A percentile compares a stretch with the other conserved stretches of the same genome.
These are phyloP conservation scores for Knufia petricola DNA, from an alignment of 2,329 filamentous ascomycete species.

Conservation along the genomic window DNA sequence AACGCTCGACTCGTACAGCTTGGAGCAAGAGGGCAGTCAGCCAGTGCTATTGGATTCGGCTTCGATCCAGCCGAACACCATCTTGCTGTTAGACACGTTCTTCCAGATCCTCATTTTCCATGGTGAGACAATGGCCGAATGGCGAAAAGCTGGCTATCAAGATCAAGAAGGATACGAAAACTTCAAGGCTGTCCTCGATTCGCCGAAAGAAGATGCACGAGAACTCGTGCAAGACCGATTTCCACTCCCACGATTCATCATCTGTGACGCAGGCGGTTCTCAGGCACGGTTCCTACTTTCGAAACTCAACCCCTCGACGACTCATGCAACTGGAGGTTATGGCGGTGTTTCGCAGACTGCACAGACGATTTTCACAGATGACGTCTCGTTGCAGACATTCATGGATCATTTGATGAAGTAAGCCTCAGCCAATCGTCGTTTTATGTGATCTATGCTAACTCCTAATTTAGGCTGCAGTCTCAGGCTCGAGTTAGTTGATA, in stretches of 20 bases:
- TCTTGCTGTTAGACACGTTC: slow-evolving; percentile 92
- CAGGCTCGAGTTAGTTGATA: slow-evolving; percentile 35
- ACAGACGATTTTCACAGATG: slow-evolving; percentile 98
- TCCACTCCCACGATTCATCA: slow-evolving; percentile 95
- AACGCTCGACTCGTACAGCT: slow-evolving; percentile 91
- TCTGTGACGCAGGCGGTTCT: slow-evolving; percentile 95
- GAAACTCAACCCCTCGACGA: slow-evolving; percentile 95
- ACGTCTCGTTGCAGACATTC: slow-evolving; percentile 95
- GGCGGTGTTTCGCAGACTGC: slow-evolving; percentile 82
- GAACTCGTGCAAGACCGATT: slow-evolving; percentile 96
- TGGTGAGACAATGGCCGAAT: slow-evolving; percentile 93
- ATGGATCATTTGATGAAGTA: slow-evolving; percentile 99
- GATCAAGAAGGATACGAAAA: slow-evolving; percentile 98
- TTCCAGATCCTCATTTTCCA: slow-evolving; percentile 99
- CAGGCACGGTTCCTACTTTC: slow-evolving; percentile 94
- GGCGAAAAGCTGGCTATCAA: slow-evolving; percentile 96
- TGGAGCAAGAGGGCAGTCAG: slow-evolving; percentile 85
- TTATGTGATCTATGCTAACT: slow-evolving; percentile 23
- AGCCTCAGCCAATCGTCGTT: slow-evolving; percentile 29
- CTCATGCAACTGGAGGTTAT: slow-evolving; percentile 86
- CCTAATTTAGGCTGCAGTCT: slow-evolving; percentile 36
- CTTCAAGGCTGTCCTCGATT: slow-evolving; percentile 75
- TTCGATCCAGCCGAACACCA: slow-evolving; percentile 88
- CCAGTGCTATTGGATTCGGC: slow-evolving; percentile 94
- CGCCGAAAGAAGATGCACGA: slow-evolving; percentile 92